Conservation (phyloP, 257 asterid genomes). For the Nicotiana tomentosiformis region DNA sequence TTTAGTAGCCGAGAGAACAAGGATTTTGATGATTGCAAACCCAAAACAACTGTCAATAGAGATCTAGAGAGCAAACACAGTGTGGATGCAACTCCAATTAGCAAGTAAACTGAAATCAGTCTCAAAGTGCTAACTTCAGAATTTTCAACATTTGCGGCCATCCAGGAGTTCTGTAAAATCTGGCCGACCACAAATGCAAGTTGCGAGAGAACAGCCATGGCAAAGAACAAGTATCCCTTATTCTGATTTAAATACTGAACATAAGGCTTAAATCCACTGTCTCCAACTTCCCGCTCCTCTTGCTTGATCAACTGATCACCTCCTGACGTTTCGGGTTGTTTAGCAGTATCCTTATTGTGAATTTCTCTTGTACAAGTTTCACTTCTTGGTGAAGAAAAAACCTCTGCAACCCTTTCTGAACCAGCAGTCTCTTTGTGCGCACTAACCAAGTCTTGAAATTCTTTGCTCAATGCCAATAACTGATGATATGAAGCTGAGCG, state of each 20-base stretch:
- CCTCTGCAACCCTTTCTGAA: slow-evolving; percentile 34
- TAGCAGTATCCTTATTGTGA: slow-evolving; percentile 22
- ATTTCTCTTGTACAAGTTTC: slow-evolving; percentile 29
- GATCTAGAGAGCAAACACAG: slow-evolving; percentile 52
- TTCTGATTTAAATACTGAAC: slow-evolving; percentile 59
- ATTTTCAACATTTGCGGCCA: slow-evolving; percentile 89
- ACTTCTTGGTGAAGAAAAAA: slow-evolving; percentile 15
- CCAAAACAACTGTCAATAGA: slow-evolving; percentile 47
- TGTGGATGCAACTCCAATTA: slow-evolving; percentile 52
- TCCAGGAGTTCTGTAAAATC: slow-evolving; percentile 76
- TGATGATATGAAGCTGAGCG: slow-evolving; percentile 32
- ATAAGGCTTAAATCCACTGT: slow-evolving; percentile 78
- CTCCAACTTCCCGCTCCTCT: slow-evolving; percentile 84
- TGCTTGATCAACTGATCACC: slow-evolving; percentile 73
- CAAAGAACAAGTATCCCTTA: slow-evolving; percentile 58
- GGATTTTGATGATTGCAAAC: slow-evolving; percentile 65
- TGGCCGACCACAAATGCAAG: slow-evolving; percentile 45
- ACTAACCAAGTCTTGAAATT: slow-evolving; percentile 39
- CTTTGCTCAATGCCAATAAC: slow-evolving; percentile 38
- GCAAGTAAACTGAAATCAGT: slow-evolving; percentile 64
- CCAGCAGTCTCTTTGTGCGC: slow-evolving; percentile 53
- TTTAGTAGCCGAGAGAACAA: slow-evolving; percentile 50
- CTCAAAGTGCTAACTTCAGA: slow-evolving; percentile 39
- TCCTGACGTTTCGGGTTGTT: slow-evolving; percentile 23
- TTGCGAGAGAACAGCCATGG: slow-evolving; percentile 49